phyloP scores from a whole-genome alignment of 164 flowering plant species.

The Magnolia changhungtana region DNA sequence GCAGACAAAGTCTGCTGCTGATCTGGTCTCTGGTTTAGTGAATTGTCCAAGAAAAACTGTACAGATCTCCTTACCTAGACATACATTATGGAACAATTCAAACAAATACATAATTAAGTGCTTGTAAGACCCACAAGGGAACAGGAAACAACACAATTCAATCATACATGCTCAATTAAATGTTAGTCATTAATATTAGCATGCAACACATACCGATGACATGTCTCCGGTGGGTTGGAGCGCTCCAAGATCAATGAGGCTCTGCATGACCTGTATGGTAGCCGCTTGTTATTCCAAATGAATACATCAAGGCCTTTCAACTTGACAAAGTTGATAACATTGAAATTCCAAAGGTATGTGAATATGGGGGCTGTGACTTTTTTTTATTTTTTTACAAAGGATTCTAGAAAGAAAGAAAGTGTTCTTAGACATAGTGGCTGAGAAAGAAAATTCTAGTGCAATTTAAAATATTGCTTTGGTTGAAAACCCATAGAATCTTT shows the following conservation, averaged over 20 bases:
- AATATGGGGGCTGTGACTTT: too few species aligned
- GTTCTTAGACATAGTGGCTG: too few species aligned
- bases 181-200: slow-evolving; percentile 9
- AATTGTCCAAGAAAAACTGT: slow-evolving; percentile 85
- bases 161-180: background rate
- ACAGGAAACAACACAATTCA: background rate
- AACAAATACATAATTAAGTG: background rate
- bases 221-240: slow-evolving; percentile 95
- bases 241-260: slow-evolving; percentile 80
- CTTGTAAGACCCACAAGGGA: background rate
- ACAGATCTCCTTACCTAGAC: slow-evolving; percentile 86
- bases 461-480: background rate
- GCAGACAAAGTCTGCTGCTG: slow-evolving; percentile 79
- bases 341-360: background rate
- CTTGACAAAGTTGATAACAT: background rate
- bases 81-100: slow-evolving; percentile 3
- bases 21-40: slow-evolving; percentile 70
- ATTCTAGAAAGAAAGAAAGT: too few species aligned
- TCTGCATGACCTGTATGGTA: slow-evolving; percentile 66
- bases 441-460: too few species aligned
- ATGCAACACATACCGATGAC: slow-evolving; percentile 52
- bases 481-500: background rate
- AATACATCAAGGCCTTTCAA: background rate
- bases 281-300: slow-evolving; percentile 8
- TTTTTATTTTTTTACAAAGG: too few species aligned